Evolutionary conservation across 345 rosid genomes (phyloP).

Genomic region (Combretum micranthum): DNA sequence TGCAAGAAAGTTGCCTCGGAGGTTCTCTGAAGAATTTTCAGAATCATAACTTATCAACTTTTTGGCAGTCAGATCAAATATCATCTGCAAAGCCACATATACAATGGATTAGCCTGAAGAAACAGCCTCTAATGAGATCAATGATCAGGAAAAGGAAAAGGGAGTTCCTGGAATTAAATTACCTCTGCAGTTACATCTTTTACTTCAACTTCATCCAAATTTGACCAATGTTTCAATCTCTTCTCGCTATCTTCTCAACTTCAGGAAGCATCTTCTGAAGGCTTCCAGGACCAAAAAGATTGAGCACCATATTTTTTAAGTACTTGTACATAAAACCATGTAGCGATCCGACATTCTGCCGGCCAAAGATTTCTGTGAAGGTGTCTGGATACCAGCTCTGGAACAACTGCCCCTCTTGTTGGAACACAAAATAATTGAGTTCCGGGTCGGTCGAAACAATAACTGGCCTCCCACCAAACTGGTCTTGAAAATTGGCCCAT

Average conservation of each 20-base stretch:
- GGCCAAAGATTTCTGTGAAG: conserved; percentile 24
- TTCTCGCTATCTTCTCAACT: conserved; percentile 15
- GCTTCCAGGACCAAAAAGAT: conserved; percentile 25
- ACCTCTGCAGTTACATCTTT: conserved; percentile 22
- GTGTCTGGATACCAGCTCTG: conserved; percentile 26
- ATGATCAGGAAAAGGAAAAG: neutral
- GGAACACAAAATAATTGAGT: conserved; percentile 29
- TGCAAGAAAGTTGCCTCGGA: conserved; percentile 10
- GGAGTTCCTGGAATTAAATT: conserved; percentile 1
- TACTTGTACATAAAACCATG: conserved; percentile 30
- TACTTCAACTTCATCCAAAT: conserved; percentile 15
- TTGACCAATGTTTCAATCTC: conserved; percentile 20
- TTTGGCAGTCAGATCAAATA: conserved; percentile 19
- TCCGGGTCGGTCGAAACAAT: conserved; percentile 33
- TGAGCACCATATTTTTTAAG: conserved; percentile 22
- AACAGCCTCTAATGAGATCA: no score
- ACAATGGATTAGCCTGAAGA: no score
- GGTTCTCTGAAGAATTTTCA: conserved; percentile 8
- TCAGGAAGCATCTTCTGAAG: conserved; percentile 18
- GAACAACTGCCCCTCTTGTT: conserved; percentile 33
- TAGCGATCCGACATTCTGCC: conserved; percentile 12
- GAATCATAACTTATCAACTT: conserved; percentile 24
- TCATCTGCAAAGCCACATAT: conserved; percentile 22
- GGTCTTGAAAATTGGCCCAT: conserved; percentile 36
- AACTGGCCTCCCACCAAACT: conserved; percentile 24